Base-by-base conservation (phyloP, 208 protist genomes). In the Chromosphaera perkinsii region DNA sequence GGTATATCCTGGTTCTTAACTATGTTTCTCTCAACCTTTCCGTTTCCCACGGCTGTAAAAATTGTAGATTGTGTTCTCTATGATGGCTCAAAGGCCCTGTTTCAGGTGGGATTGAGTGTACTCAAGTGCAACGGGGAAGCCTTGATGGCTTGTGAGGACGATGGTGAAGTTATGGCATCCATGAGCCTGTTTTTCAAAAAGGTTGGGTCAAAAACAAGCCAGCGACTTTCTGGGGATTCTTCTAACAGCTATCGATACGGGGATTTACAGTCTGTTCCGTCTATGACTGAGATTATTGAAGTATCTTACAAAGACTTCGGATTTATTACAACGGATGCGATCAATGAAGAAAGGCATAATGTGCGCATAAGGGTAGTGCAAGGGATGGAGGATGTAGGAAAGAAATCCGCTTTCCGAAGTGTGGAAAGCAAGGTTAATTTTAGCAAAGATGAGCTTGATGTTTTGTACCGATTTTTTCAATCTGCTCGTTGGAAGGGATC, bases 1-100 rank as follows among this genome's bases (percentile, higher is more conserved):
- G 59, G 60, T 35, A 59, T 75, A 17, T 39, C 24, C 26, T 76
- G 71, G 71, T 76, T 76, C 48, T 22, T 76, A 3, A 76, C 71
- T 10, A 32, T 69, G 45, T 76, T 65, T 49, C 20, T 76, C 24
- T 54, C 42, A 1, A 24, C 37, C 20, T 67, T 76, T 60, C 29
- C 14, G 3, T 40, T 59, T 32, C 33, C 14, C 1, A 29, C 33
- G 10, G 56, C 39, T 40, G 40, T 57, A 10, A 31, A 39, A 24
- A 43, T 76, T 9, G 51, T 65, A 27, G 71, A 76, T 59, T 64
- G 48, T 32, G 51, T 69, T 49, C 59, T 76, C 5, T 35, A 32
- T 17, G 54, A 76, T 14, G 71, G 71, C 32, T 47, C 33, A 24
- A 20, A 20, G 14, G 51, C 61, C 7, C 42, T 69, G 32, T 69